Conservation (phyloP, 345 rosid genomes). For the Salix suchowensis region DNA sequence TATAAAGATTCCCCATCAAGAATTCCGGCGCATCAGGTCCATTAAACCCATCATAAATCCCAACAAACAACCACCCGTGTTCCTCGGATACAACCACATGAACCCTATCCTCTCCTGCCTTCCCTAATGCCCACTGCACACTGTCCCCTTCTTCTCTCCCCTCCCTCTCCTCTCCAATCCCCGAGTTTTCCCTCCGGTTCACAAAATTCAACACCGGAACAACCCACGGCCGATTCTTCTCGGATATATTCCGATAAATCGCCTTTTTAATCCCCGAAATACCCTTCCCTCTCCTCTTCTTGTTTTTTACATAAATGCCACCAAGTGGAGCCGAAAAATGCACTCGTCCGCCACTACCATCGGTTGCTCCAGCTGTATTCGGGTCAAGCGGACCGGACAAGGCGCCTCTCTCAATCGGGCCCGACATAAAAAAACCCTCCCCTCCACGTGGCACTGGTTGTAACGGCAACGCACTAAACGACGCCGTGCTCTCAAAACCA, state of each 20-base stretch:
- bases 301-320: conserved; percentile 45
- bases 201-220: conserved; percentile 88
- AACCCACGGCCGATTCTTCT: conserved; percentile 88
- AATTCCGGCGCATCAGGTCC: conserved; percentile 98
- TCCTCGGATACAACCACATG: conserved; percentile 95
- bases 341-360: conserved; percentile 40
- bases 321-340: conserved; percentile 93
- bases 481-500: conserved; percentile 89
- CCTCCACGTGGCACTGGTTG: conserved; percentile 79
- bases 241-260: conserved; percentile 53
- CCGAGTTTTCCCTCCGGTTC: conserved; percentile 44
- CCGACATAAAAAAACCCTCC: conserved; percentile 76
- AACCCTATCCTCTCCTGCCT: conserved; percentile 97
- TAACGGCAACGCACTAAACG: conserved; percentile 72
- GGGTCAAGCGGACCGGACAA: conserved; percentile 81
- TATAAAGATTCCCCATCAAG: conserved; percentile 93
- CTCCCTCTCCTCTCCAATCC: conserved; percentile 26
- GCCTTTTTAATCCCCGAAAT: conserved; percentile 55
- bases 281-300: conserved; percentile 57
- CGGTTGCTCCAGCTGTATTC: conserved; percentile 31
- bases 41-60: conserved; percentile 95
- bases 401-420: conserved; percentile 81
- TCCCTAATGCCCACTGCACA: conserved; percentile 95
- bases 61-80: conserved; percentile 95
- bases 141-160: conserved; percentile 7